These are phyloP conservation scores for Parastagonospora avenae DNA, from an alignment of 2,329 filamentous ascomycete genomes.

Conservation along the genomic window DNA sequence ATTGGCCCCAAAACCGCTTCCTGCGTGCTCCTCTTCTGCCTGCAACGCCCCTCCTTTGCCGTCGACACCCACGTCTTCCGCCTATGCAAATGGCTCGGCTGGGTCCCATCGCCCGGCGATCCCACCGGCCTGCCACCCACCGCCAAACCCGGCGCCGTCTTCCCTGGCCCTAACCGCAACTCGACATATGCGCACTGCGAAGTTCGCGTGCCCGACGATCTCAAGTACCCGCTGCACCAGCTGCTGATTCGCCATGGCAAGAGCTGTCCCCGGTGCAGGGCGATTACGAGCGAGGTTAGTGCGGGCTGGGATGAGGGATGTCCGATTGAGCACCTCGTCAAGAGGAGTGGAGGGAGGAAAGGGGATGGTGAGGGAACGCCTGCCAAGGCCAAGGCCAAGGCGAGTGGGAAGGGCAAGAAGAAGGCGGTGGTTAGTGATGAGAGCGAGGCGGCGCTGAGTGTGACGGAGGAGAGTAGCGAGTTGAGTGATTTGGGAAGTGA, in stretches of 20 bases:
- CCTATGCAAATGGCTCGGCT: constrained; percentile 65
- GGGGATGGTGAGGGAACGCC: constrained; percentile 26
- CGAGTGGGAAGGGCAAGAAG: constrained; percentile 8
- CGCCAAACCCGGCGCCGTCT: constrained; percentile 43
- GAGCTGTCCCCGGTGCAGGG: constrained; percentile 64
- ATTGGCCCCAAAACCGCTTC: constrained; percentile 71
- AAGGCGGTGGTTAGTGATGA: constrained; percentile 24
- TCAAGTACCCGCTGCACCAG: constrained; percentile 68
- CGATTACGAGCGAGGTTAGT: constrained; percentile 64
- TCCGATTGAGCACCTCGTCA: constrained; percentile 67
- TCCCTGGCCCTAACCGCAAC: constrained; percentile 53
- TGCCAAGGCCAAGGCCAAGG: constrained; percentile 17
- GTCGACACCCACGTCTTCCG: constrained; percentile 72
- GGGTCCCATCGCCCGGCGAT: constrained; percentile 58
- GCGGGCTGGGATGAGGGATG: constrained; percentile 68
- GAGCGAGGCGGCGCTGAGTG: constrained; percentile 31
- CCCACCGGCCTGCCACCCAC: constrained; percentile 36
- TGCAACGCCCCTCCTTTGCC: constrained; percentile 67
- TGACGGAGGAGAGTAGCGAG: constrained; percentile 8
- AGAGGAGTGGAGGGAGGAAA: constrained; percentile 61
- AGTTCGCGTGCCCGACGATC: constrained; percentile 63
- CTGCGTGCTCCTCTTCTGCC: constrained; percentile 68
- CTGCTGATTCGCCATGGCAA: constrained; percentile 68
- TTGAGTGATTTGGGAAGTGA: constrained; percentile 37
- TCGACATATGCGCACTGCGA: constrained; percentile 66